Percentiles rank a stretch among this genome's conserved stretches.
phyloP scores from a whole-genome alignment of 495 filamentous ascomycete species.

The Penicillium maclennaniae region DNA sequence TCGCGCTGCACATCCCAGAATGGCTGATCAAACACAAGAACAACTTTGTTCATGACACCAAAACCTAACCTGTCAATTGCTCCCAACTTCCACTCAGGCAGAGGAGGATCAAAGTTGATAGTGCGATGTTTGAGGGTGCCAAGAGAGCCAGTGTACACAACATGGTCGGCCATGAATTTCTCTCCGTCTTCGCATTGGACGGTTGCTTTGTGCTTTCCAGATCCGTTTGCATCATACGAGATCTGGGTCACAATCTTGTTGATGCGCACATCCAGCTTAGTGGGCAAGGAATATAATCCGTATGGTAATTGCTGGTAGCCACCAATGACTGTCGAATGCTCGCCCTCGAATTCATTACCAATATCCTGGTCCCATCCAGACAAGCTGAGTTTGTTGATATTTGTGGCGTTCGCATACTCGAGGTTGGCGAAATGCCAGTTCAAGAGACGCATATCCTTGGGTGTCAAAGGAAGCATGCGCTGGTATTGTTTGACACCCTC shows the following conservation, averaged over 20 bases:
- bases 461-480: conserved; percentile 72
- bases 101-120: conserved; percentile 74
- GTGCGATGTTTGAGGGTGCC: conserved; percentile 78
- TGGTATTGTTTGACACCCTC: conserved; percentile 85
- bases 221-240: conserved; percentile 52
- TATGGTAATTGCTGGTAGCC: conserved; percentile 88
- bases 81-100: conserved; percentile 80
- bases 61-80: conserved; percentile 88
- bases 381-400: conserved; percentile 80
- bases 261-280: conserved; percentile 73
- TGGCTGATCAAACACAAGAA: conserved; percentile 80
- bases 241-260: conserved; percentile 66
- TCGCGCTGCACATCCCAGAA: conserved; percentile 94
- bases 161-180: conserved; percentile 71
- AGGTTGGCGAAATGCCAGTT: conserved; percentile 99
- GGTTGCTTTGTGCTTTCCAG: conserved; percentile 42
- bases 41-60: conserved; percentile 90
- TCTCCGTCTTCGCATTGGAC: conserved; percentile 80
- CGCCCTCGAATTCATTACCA: conserved; percentile 94
- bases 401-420: conserved; percentile 93
- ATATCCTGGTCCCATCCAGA: conserved; percentile 94
- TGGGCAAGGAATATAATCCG: conserved; percentile 72
- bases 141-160: conserved; percentile 84
- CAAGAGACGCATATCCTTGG: conserved; percentile 81
- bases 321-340: conserved; percentile 86